A percentile compares a stretch with the other conserved stretches of the same genome.
Conservation (phyloP, 202 grass and related monocot species). For the Setaria italica region DNA sequence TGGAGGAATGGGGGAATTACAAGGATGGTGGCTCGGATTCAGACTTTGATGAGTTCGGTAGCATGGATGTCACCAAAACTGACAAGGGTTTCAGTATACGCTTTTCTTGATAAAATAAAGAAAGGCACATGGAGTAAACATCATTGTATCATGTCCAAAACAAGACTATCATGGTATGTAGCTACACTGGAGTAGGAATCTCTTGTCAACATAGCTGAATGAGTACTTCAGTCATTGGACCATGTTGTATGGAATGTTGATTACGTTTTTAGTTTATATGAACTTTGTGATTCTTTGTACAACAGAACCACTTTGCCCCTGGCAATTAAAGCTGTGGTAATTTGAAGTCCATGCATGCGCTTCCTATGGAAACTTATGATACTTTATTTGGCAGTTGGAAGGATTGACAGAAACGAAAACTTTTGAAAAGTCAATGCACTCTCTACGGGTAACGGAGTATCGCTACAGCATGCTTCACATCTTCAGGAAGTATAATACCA, state of each 20-base stretch:
- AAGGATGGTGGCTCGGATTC: slow-evolving; percentile 57
- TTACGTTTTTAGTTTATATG: neutral
- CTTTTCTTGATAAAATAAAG: slow-evolving; percentile 49
- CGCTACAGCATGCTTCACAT: too few relatives aligned
- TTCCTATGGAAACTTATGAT: neutral
- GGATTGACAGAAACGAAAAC: neutral
- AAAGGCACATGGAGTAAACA: neutral
- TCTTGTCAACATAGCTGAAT: neutral
- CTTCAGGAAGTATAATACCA: too few relatives aligned
- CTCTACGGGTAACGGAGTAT: too few relatives aligned
- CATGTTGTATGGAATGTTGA: slow-evolving; percentile 32
- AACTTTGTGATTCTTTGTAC: slow-evolving; percentile 35
- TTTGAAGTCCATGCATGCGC: neutral
- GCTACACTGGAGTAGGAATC: slow-evolving; percentile 3
- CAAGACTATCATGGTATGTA: neutral
- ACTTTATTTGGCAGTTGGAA: neutral
- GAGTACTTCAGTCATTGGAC: slow-evolving; percentile 1
- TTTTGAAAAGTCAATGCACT: neutral
- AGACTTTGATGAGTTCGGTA: slow-evolving; percentile 81
- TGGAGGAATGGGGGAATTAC: slow-evolving; percentile 68
- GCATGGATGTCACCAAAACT: slow-evolving; percentile 65
- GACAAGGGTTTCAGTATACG: slow-evolving; percentile 82
- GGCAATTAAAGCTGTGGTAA: slow-evolving; percentile 7
- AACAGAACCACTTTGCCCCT: slow-evolving; percentile 14
- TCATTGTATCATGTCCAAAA: neutral